These are phyloP conservation scores for Plectosphaerella cucumerina DNA, from an alignment of 2,329 filamentous ascomycete genomes.

Conservation along the genomic window DNA sequence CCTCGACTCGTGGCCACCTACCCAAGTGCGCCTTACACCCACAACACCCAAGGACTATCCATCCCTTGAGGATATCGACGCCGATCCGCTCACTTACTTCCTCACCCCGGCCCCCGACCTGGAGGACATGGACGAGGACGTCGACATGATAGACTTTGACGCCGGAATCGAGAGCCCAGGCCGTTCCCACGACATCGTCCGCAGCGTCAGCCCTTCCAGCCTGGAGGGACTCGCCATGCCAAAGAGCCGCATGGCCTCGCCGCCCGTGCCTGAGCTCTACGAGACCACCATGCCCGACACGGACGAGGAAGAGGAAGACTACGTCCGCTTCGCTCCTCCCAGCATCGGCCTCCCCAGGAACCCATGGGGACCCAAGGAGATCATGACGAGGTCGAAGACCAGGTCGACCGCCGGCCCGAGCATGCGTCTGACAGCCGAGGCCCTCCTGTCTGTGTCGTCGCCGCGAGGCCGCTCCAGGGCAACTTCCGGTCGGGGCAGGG, in stretches of 20 bases:
- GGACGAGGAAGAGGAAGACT: constrained; percentile 45
- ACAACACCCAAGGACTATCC: constrained; percentile 37
- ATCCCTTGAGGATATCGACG: constrained; percentile 44
- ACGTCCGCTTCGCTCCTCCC: constrained; percentile 42
- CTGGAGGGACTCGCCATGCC: constrained; percentile 47
- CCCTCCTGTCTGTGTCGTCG: constrained; percentile 25
- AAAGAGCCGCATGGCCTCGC: constrained; percentile 24
- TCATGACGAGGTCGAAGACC: constrained; percentile 16
- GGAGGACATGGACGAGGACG: constrained; percentile 35
- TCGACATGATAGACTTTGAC: constrained; percentile 48
- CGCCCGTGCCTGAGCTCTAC: constrained; percentile 29
- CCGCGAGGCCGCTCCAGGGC: constrained; percentile 23
- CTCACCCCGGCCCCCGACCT: constrained; percentile 43
- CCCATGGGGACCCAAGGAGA: constrained; percentile 37
- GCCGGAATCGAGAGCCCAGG: constrained; percentile 52
- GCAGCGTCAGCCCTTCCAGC: constrained; percentile 53
- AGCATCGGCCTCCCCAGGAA: constrained; percentile 34
- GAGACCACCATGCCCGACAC: constrained; percentile 37
- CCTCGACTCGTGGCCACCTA: constrained; percentile 48
- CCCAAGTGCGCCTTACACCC: constrained; percentile 42
- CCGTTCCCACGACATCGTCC: constrained; percentile 39
- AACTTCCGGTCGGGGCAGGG: constrained; percentile 22
- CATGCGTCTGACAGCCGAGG: constrained; percentile 23
- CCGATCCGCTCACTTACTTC: constrained; percentile 53
- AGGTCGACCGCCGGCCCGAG: constrained; percentile 22